Conservation (phyloP, 1,284 basidiomycete genomes). For the Xerocomus cyaneibrunnescens region DNA sequence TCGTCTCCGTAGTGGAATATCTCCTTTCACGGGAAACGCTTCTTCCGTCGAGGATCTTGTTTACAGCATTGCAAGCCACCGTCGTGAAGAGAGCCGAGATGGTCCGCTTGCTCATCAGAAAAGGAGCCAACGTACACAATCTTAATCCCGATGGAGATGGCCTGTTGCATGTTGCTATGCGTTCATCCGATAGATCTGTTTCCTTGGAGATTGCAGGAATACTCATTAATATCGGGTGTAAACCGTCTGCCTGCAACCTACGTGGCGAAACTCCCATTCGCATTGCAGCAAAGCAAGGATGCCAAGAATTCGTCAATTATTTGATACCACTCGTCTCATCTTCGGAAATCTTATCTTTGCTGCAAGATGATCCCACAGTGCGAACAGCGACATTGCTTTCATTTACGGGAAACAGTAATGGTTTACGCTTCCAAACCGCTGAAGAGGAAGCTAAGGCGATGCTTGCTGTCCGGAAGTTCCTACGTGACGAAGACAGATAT, state of each 20-base stretch:
- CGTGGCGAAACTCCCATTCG: not conserved
- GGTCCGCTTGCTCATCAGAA: not conserved
- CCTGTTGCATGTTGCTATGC: not conserved
- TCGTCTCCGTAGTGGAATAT: constrained; percentile 11
- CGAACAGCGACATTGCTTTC: not conserved
- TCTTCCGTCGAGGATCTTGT: constrained; percentile 5
- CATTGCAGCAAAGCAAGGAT: not conserved
- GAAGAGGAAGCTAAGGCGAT: too few species aligned
- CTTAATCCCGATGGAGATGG: not conserved
- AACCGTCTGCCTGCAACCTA: too few species aligned
- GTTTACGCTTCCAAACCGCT: too few species aligned
- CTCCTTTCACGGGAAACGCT: not conserved
- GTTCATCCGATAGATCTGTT: not conserved
- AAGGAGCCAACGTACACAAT: not conserved
- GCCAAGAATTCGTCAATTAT: not conserved
- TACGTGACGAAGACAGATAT: too few species aligned
- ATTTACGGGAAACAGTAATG: too few species aligned
- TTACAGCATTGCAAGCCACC: not conserved
- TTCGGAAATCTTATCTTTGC: not conserved
- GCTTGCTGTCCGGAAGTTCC: too few species aligned
- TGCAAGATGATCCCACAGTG: not conserved
- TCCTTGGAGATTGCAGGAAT: too few species aligned
- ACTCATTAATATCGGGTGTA: too few species aligned
- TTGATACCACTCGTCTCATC: not conserved
- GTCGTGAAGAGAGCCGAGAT: not conserved